A percentile compares a stretch with the other conserved stretches of the same genome.
These are phyloP conservation scores for Sporothrix variecibatus DNA, from an alignment of 2,329 filamentous ascomycete genomes.

Conservation along the genomic window DNA sequence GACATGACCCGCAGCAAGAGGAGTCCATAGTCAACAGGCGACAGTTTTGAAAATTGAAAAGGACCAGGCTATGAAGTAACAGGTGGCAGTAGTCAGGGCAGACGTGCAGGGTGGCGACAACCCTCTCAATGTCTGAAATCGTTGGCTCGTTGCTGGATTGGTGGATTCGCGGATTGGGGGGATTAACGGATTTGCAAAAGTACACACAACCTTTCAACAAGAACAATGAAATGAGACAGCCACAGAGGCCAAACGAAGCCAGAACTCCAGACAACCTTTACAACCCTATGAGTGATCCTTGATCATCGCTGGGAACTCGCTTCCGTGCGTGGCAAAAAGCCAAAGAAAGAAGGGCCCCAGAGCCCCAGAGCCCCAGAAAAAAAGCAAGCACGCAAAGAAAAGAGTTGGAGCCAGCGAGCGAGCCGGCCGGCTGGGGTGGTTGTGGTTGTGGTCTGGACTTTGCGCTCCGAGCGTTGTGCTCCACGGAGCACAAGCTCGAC, in stretches of 20 bases:
- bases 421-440: not conserved
- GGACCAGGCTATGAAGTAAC: not conserved
- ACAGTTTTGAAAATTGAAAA: not conserved
- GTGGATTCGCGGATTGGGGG: not conserved
- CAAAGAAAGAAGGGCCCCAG: not conserved
- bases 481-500: not conserved
- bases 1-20: not conserved
- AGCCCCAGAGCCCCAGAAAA: not conserved
- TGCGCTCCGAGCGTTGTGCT: not conserved
- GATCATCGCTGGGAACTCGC: not conserved
- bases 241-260: not conserved
- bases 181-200: not conserved
- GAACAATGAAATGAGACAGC: not conserved
- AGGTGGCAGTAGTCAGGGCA: slow-evolving; percentile 13
- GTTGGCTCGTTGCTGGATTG: not conserved
- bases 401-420: not conserved
- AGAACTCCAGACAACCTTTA: not conserved
- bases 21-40: not conserved
- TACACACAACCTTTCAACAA: not conserved
- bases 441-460: not conserved
- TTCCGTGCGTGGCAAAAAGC: slow-evolving; percentile 1
- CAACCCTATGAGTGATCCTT: not conserved
- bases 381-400: not conserved
- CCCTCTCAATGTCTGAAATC: not conserved
- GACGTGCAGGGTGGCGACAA: slow-evolving; percentile 2